phyloP scores from a whole-genome alignment of 441 rosid genomes.

The Pelargonium cotyledonis region DNA sequence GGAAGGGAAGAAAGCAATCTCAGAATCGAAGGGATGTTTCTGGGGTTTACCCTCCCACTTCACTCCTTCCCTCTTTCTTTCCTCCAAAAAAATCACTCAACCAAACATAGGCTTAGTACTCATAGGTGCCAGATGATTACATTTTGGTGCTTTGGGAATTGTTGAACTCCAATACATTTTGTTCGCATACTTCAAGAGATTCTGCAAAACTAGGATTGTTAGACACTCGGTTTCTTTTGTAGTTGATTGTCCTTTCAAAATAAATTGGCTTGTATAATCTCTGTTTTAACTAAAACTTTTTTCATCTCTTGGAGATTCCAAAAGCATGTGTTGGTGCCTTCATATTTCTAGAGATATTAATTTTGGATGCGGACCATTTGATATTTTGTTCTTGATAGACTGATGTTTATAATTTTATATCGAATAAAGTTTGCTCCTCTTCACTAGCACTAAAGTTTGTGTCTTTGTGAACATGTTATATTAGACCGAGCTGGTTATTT shows the following conservation, averaged over 20 bases:
- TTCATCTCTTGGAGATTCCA: neutral
- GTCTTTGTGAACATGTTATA: neutral
- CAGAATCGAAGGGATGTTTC: too few species aligned
- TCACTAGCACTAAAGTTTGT: neutral
- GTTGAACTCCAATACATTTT: too few species aligned
- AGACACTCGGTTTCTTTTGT: neutral
- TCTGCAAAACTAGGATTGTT: neutral
- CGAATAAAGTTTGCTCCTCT: neutral
- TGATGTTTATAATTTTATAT: neutral
- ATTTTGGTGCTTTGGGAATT: neutral
- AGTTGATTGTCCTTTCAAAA: neutral
- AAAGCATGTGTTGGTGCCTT: neutral
- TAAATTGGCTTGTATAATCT: neutral
- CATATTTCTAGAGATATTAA: neutral
- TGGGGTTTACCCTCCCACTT: too few species aligned
- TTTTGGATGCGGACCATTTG: neutral
- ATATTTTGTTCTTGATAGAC: neutral
- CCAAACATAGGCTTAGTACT: neutral
- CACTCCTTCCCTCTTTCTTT: too few species aligned
- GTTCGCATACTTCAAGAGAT: neutral
- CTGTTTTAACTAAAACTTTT: neutral
- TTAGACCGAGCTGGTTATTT: neutral
- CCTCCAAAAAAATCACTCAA: too few species aligned
- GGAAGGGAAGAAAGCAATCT: too few species aligned
- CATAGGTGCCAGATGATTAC: neutral